Base-by-base conservation (phyloP, 306 rosid species). In the Castanea sativa region DNA sequence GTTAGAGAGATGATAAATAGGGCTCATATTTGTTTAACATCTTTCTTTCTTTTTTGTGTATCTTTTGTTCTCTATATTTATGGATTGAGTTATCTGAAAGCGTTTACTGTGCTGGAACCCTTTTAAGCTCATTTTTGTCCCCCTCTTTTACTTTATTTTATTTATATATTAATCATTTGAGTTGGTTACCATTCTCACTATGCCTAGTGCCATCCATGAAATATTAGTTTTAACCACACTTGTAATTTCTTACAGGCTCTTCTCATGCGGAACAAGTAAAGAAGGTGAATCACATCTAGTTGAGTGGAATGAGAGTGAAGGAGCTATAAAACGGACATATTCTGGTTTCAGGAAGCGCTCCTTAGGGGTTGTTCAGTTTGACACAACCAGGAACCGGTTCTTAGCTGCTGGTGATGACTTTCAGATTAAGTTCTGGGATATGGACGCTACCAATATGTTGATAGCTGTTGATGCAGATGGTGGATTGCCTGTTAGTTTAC, bases 241-340 rank as follows among this genome's bases (percentile, higher is more conserved):
- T 25, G 13, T 20, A 4, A 27, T 79, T 53, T 51, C 19, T 65
- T 27, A 69, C 67, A 85, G 88, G 79, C 88, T 85, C 60, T 85
- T 85, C 81, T 85, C 88, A 9, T 85, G 88, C 16, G 88, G 88
- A 64, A 85, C 88, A 9, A 78, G 88, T 67, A 85, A 85, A 64
- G 88, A 85, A 5, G 88, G 88, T 45, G 88, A 85, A 74, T 85
- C 85, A 32, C 83, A 85, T 85, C 81, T 85, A 65, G 88, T 85
- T 45, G 88, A 85, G 83, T 85, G 88, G 88, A 85, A 85, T 78
- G 88, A 85, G 72, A 85, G 88, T 30, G 85, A 85, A 75, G 88
- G 88, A 29, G 85, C 88, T 51, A 85, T 85, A 55, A 85, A 78
- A 27, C 81, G 88, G 73, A 81, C 88, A 56, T 85, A 85, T 71